Evolutionary conservation across 2,329 filamentous ascomycete genomes (phyloP).

Genomic region (Aspergillus hiratsukae): DNA sequence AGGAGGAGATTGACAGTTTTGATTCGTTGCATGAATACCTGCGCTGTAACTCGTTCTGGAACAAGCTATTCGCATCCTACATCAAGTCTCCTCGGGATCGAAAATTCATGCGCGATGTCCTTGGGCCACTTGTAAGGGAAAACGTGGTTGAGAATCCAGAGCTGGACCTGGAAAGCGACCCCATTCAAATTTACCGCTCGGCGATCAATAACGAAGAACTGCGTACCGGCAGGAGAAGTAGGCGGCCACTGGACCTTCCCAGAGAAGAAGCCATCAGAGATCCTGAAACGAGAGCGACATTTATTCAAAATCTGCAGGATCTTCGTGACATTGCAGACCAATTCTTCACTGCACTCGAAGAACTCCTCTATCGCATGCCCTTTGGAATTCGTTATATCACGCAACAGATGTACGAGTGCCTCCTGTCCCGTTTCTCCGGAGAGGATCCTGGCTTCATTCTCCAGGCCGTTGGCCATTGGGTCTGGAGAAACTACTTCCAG

Average conservation of each 20-base stretch:
- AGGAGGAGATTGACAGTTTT: conserved; percentile 77
- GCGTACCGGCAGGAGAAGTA: conserved; percentile 78
- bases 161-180: conserved; percentile 91
- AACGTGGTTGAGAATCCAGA: conserved; percentile 90
- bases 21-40: conserved; percentile 75
- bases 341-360: conserved; percentile 76
- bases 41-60: conserved; percentile 90
- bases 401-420: conserved; percentile 75
- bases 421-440: conserved; percentile 71
- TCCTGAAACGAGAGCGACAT: conserved; percentile 82
- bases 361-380: conserved; percentile 80
- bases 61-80: conserved; percentile 79
- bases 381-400: conserved; percentile 88
- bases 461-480: conserved; percentile 81
- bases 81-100: conserved; percentile 85
- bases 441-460: conserved; percentile 74
- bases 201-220: conserved; percentile 97
- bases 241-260: conserved; percentile 75
- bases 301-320: conserved; percentile 91
- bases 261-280: conserved; percentile 95
- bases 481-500: conserved; percentile 91
- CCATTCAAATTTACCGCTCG: conserved; percentile 92
- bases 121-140: conserved; percentile 80
- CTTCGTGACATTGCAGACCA: conserved; percentile 92
- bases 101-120: conserved; percentile 82